Evolutionary conservation across 2,329 filamentous ascomycete genomes (phyloP).

Genomic region (Fusarium sp.): DNA sequence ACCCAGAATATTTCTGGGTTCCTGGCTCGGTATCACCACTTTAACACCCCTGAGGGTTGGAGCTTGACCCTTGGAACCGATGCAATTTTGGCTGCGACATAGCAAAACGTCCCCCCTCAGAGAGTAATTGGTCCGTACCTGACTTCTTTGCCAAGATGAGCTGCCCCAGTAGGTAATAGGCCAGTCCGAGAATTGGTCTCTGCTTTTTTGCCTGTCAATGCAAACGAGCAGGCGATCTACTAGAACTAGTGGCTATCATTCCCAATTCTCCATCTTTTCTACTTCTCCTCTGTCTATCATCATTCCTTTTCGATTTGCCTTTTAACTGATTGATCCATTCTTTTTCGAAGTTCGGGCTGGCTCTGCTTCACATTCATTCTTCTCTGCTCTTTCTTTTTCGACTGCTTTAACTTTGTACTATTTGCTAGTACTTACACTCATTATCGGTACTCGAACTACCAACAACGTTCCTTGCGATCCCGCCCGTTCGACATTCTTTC

Average conservation of each 20-base stretch:
- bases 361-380: conserved; percentile 38
- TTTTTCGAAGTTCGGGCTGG: conserved; percentile 41
- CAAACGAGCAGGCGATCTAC: conserved; percentile 1
- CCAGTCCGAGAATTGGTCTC: not conserved
- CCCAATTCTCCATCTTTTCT: conserved; percentile 32
- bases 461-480: conserved; percentile 39
- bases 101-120: conserved; percentile 17
- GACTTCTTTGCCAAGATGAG: conserved; percentile 32
- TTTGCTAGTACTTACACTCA: conserved; percentile 20
- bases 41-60: conserved; percentile 35
- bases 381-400: conserved; percentile 21
- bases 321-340: conserved; percentile 28
- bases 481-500: conserved; percentile 42
- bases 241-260: conserved; percentile 17
- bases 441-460: conserved; percentile 17
- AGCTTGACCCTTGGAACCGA: conserved; percentile 47
- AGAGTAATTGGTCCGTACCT: conserved; percentile 19
- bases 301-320: conserved; percentile 39
- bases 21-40: conserved; percentile 26
- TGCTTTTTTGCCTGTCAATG: conserved; percentile 21
- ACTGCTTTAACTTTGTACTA: conserved; percentile 9
- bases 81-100: conserved; percentile 46
- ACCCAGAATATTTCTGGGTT: conserved; percentile 13
- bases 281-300: conserved; percentile 32
- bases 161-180: conserved; percentile 9